Conservation (phyloP, 495 filamentous ascomycete species). For the Rhizodiscina lignyota region DNA sequence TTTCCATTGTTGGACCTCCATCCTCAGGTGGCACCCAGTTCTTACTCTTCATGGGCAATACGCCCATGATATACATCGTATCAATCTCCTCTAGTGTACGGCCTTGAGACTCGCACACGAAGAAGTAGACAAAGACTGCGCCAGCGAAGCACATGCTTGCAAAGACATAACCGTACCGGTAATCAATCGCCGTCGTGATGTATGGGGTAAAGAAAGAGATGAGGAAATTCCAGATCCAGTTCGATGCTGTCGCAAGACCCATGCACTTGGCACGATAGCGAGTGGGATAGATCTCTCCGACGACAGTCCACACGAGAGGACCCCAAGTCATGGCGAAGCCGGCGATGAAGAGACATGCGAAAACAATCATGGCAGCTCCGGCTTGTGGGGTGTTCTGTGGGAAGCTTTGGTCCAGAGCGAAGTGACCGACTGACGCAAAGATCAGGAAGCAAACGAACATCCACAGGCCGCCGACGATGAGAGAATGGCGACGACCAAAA, state of each 20-base stretch:
- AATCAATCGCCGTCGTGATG: slow-evolving; percentile 51
- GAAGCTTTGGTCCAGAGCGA: slow-evolving; percentile 11
- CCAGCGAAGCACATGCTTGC: slow-evolving; percentile 50
- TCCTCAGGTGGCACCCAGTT: too few species aligned
- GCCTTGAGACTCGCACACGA: slow-evolving; percentile 54
- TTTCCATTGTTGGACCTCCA: too few species aligned
- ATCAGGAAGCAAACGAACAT: slow-evolving; percentile 25
- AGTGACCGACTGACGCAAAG: slow-evolving; percentile 21
- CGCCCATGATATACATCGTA: slow-evolving; percentile 62
- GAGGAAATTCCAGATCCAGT: slow-evolving; percentile 87
- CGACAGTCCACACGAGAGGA: slow-evolving; percentile 67
- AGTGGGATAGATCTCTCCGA: slow-evolving; percentile 67
- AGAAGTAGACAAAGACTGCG: slow-evolving; percentile 57
- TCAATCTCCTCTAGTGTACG: slow-evolving; percentile 66
- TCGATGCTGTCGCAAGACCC: slow-evolving; percentile 60
- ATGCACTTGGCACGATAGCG: slow-evolving; percentile 60
- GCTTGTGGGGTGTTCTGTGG: slow-evolving; percentile 37
- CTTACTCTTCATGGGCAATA: slow-evolving; percentile 49
- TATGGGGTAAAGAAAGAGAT: slow-evolving; percentile 75
- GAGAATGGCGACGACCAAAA: slow-evolving; percentile 17
- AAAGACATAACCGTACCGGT: slow-evolving; percentile 67
- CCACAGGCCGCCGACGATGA: slow-evolving; percentile 19
- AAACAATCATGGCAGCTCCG: slow-evolving; percentile 59
- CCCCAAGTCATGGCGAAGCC: slow-evolving; percentile 58
- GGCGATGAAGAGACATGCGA: slow-evolving; percentile 54